Conservation (phyloP, 768 basidiomycete genomes). For the Psilocybe tampanensis region DNA sequence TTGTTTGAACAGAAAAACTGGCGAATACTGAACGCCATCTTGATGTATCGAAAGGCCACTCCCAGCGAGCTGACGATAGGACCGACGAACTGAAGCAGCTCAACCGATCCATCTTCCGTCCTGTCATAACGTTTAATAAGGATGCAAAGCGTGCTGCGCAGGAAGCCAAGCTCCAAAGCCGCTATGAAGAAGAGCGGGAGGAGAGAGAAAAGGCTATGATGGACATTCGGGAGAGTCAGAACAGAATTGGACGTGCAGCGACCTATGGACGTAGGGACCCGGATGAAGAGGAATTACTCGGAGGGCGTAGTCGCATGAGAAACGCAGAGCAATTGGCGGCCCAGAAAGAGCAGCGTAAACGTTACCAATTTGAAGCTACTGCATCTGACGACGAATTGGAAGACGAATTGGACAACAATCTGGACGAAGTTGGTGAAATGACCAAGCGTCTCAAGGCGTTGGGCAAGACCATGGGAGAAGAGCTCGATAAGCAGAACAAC, state of each 20-base stretch:
- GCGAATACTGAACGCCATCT: conserved; percentile 95
- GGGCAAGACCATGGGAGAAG: conserved; percentile 82
- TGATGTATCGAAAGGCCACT: conserved; percentile 88
- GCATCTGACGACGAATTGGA: conserved; percentile 94
- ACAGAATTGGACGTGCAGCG: conserved; percentile 76
- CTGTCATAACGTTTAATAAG: conserved; percentile 92
- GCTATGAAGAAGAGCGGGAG: conserved; percentile 84
- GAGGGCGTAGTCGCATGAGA: conserved; percentile 42
- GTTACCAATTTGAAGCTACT: conserved; percentile 90
- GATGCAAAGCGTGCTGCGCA: conserved; percentile 86
- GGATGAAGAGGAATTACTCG: conserved; percentile 47
- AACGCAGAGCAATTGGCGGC: conserved; percentile 53
- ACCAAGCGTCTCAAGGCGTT: conserved; percentile 79
- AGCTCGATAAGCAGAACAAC: conserved; percentile 84
- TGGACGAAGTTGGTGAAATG: conserved; percentile 82
- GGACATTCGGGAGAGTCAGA: conserved; percentile 87
- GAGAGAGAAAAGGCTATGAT: conserved; percentile 85
- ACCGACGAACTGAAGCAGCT: conserved; percentile 93
- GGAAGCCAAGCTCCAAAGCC: conserved; percentile 79
- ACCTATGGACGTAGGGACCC: conserved; percentile 54
- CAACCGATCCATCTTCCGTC: conserved; percentile 93
- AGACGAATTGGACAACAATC: conserved; percentile 90
- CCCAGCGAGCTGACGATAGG: conserved; percentile 86
- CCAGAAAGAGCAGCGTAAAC: conserved; percentile 71
- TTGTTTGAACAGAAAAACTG: conserved; percentile 61